Conservation (phyloP, 345 rosid species). For the Barbarea vulgaris region DNA sequence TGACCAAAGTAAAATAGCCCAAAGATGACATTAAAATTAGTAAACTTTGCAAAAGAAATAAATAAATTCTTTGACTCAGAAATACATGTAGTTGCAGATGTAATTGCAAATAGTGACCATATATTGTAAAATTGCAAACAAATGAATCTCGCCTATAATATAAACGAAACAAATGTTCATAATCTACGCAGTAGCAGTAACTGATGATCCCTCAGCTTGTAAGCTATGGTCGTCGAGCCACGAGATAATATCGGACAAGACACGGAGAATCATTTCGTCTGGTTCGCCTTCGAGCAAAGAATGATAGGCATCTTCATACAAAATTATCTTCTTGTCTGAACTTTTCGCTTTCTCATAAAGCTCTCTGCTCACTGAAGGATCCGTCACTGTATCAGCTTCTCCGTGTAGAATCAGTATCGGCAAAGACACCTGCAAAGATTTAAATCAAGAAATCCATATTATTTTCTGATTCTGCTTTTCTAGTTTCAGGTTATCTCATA, state of each 20-base stretch:
- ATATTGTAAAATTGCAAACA: neutral
- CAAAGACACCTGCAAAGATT: constrained; percentile 61
- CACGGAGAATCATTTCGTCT: constrained; percentile 70
- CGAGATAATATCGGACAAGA: constrained; percentile 63
- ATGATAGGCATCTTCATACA: constrained; percentile 72
- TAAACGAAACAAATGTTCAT: constrained; percentile 12
- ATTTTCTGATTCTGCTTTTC: neutral
- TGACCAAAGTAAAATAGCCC: too few species aligned
- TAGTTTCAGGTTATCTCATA: neutral
- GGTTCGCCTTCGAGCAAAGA: constrained; percentile 90
- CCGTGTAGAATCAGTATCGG: constrained; percentile 88
- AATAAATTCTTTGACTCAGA: too few species aligned
- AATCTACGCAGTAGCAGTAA: constrained; percentile 3
- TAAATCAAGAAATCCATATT: neutral
- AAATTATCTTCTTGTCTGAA: constrained; percentile 68
- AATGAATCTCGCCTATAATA: neutral
- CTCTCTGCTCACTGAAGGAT: constrained; percentile 86
- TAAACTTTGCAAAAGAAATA: too few species aligned
- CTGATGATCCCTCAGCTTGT: constrained; percentile 15
- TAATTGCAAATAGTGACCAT: neutral
- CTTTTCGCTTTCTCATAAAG: constrained; percentile 78
- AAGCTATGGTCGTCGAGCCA: constrained; percentile 74
- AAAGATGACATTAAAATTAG: too few species aligned
- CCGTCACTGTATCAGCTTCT: constrained; percentile 78
- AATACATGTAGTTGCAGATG: too few species aligned